Base-by-base conservation (phyloP, 2,329 filamentous ascomycete species). In the Apiospora kogelbergensis region DNA sequence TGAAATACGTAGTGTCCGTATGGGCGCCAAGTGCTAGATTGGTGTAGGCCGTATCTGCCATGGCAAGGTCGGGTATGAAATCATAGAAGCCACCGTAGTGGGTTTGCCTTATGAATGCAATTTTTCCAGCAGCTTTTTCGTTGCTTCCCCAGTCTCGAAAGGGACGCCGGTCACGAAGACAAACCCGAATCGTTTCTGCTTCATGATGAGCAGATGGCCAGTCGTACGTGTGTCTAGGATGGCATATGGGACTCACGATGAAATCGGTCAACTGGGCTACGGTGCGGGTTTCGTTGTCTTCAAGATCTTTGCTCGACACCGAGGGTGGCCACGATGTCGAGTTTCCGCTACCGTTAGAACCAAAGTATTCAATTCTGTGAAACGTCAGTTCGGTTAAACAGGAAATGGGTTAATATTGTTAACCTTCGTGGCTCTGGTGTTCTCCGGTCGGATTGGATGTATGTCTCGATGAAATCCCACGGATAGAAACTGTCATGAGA, bases 1-100 rank as follows among this genome's bases (percentile, higher is more conserved):
- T 94, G 81, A 98, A 98, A 80, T 99, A 98, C 0, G 95, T 97
- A 7, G 89, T 98, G 81, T 99, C 96, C 1, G 95, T 98, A 80
- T 99, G 96, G 0, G 93, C 91, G 24, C 90, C 89, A 2, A 99
- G 87, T 1, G 90, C 90, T 66, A 96, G 85, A 74, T 92, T 94
- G 1, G 95, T 98, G 82, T 98, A 99, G 3, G 94, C 94, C 1
- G 93, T 97, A 76, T 97, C 94, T 72, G 95, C 95, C 76, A 91
- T 91, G 37, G 93, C 91, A 30, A 98, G 87, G 79, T 98, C 93
- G 6, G 95, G 92, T 0, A 93, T 93, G 79, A 98, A 98, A 80
- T 98, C 95, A 75, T 88, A 88, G 76, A 87, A 86, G 70, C 81
- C 89, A 83, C 93, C 95, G 79, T 98, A 99, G 78, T 98, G 96